A percentile compares a stretch with the other conserved stretches of the same genome.
Conservation (phyloP, 305 asterid genomes). For the Fraxinus floribunda region DNA sequence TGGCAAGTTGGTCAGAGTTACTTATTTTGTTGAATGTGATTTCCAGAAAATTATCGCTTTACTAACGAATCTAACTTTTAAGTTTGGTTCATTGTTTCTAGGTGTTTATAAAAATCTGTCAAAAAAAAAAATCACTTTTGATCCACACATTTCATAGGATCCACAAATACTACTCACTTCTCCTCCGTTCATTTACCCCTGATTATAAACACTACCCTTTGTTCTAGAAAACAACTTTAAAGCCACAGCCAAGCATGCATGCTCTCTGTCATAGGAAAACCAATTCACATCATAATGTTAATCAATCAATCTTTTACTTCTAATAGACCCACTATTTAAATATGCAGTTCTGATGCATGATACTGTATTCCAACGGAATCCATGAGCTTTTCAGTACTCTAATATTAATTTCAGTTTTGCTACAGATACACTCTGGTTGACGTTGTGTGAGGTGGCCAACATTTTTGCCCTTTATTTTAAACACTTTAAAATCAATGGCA, state of each 20-base stretch:
- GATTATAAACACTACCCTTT: neutral
- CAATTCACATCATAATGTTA: neutral
- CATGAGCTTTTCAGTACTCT: neutral
- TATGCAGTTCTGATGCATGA: neutral
- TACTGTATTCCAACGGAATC: neutral
- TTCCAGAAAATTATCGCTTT: neutral
- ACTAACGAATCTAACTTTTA: neutral
- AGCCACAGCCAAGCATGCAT: neutral
- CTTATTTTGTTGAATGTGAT: neutral
- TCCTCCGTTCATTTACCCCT: neutral
- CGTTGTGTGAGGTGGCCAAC: no score
- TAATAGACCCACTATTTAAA: neutral
- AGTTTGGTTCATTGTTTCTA: neutral
- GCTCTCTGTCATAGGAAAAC: neutral
- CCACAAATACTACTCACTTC: neutral
- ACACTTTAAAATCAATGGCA: no score
- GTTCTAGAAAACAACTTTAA: neutral
- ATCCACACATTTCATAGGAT: neutral
- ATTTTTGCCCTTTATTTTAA: neutral
- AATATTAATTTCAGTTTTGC: no score
- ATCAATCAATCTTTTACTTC: neutral
- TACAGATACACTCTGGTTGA: neutral
- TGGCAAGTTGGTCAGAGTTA: neutral
- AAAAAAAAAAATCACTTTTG: neutral
- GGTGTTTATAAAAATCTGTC: neutral